Percentiles rank a stretch among this genome's conserved stretches.
phyloP scores from a whole-genome alignment of 345 rosid genomes.

The Acer saccharum region DNA sequence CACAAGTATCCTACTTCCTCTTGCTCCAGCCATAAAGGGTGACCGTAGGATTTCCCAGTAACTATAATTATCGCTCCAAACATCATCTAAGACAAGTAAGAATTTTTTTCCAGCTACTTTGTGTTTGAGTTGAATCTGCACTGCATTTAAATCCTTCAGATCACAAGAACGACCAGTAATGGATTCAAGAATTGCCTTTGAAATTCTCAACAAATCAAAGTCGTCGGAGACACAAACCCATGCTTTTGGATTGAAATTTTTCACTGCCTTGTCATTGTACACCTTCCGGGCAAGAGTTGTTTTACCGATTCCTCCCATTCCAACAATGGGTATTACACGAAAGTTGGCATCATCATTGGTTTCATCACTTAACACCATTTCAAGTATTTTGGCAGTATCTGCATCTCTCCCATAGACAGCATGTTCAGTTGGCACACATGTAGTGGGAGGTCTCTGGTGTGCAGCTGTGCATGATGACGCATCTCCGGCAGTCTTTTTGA shows the following conservation, averaged over 20 bases:
- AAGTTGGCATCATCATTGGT: slow-evolving; percentile 2
- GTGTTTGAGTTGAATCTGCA: background rate
- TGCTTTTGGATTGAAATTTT: background rate
- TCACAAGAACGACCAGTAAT: background rate
- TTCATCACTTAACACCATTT: background rate
- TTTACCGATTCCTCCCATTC: background rate
- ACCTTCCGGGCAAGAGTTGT: background rate
- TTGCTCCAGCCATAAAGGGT: background rate
- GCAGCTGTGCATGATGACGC: background rate
- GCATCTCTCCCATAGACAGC: background rate
- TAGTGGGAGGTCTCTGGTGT: background rate
- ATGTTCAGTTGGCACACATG: background rate
- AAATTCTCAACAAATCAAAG: no score
- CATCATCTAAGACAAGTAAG: background rate
- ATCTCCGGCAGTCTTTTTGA: no score
- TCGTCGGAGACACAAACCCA: background rate
- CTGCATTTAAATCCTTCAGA: background rate
- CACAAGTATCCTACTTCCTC: background rate
- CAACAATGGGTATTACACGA: background rate
- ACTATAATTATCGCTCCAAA: background rate
- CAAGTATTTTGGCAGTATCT: background rate
- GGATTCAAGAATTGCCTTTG: no score
- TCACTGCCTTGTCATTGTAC: background rate
- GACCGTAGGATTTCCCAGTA: background rate
- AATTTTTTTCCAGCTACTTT: background rate